phyloP scores from a whole-genome alignment of 2,329 filamentous ascomycete genomes.

The Phyllosticta citrichinensis region DNA sequence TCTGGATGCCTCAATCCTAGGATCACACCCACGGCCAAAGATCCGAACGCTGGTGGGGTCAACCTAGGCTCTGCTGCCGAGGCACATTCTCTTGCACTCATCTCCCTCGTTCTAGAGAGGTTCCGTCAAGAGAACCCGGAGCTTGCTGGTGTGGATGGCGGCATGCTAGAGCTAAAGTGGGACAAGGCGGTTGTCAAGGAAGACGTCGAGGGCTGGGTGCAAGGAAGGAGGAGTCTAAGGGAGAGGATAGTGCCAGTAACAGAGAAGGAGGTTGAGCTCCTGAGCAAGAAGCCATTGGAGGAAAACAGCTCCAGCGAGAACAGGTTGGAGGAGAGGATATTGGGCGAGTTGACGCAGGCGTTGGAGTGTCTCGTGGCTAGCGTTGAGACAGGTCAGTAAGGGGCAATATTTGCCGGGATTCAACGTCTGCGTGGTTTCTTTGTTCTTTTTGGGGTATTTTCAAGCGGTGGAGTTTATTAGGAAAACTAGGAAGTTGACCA shows the following conservation, averaged over 20 bases:
- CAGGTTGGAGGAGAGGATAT: slow-evolving; percentile 64
- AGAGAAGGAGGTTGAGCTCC: slow-evolving; percentile 58
- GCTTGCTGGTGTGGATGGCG: slow-evolving; percentile 33
- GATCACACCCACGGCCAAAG: slow-evolving; percentile 29
- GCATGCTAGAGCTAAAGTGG: slow-evolving; percentile 66
- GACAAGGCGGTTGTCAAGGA: slow-evolving; percentile 63
- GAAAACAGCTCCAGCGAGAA: slow-evolving; percentile 41
- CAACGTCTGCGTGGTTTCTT: not conserved
- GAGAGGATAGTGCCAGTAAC: slow-evolving; percentile 65
- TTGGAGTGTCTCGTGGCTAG: slow-evolving; percentile 27
- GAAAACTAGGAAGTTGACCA: not conserved
- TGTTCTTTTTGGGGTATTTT: not conserved
- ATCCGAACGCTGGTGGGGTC: slow-evolving; percentile 49
- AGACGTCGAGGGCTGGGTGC: slow-evolving; percentile 74
- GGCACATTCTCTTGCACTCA: slow-evolving; percentile 65
- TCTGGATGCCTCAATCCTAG: slow-evolving; percentile 60
- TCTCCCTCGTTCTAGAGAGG: slow-evolving; percentile 61
- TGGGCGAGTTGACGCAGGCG: slow-evolving; percentile 33
- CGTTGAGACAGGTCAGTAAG: not conserved
- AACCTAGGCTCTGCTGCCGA: slow-evolving; percentile 67
- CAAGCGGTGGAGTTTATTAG: not conserved
- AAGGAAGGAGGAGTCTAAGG: slow-evolving; percentile 56
- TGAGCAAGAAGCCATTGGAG: slow-evolving; percentile 30
- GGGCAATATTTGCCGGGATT: not conserved
- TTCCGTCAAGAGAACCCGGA: slow-evolving; percentile 56